phyloP scores from a whole-genome alignment of 192 early-diverging fungal species.

The Diversispora epigaea region DNA sequence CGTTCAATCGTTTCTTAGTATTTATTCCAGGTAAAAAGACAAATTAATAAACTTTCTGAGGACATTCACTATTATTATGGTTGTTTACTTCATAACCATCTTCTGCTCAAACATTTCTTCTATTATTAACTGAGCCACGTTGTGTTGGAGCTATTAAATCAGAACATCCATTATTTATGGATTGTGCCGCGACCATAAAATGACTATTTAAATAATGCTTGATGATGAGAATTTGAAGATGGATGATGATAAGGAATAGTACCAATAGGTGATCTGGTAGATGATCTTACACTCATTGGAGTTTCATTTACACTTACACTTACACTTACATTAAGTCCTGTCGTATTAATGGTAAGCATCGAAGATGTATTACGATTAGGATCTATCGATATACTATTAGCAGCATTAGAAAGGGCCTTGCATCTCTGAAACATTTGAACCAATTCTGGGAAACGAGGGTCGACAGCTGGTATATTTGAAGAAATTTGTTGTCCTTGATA shows the following conservation, averaged over 20 bases:
- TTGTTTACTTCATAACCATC: not conserved
- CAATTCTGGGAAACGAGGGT: slow-evolving; percentile 18
- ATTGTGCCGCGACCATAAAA: slow-evolving; percentile 28
- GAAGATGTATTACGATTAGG: not conserved
- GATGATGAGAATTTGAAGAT: not conserved
- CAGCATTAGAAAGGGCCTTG: not conserved
- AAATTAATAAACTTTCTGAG: slow-evolving; percentile 52
- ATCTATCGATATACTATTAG: not conserved
- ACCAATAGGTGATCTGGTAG: not conserved
- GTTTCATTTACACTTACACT: not conserved
- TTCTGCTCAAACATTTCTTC: not conserved
- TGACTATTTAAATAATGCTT: slow-evolving; percentile 16
- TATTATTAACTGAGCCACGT: not conserved
- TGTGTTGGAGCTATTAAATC: not conserved
- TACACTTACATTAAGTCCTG: not conserved
- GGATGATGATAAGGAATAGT: not conserved
- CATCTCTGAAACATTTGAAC: slow-evolving; percentile 7
- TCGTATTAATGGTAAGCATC: slow-evolving; percentile 9
- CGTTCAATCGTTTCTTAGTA: slow-evolving; percentile 62
- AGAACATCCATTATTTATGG: slow-evolving; percentile 2
- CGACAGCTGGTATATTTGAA: slow-evolving; percentile 1
- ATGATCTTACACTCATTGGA: slow-evolving; percentile 6
- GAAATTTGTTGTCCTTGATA: slow-evolving; percentile 1
- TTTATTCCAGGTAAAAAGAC: slow-evolving; percentile 55
- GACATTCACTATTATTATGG: slow-evolving; percentile 14